A percentile compares a stretch with the other conserved stretches of the same genome.
Conservation (phyloP, 2,329 filamentous ascomycete species). For the Lasiodiplodia gonubiensis region DNA sequence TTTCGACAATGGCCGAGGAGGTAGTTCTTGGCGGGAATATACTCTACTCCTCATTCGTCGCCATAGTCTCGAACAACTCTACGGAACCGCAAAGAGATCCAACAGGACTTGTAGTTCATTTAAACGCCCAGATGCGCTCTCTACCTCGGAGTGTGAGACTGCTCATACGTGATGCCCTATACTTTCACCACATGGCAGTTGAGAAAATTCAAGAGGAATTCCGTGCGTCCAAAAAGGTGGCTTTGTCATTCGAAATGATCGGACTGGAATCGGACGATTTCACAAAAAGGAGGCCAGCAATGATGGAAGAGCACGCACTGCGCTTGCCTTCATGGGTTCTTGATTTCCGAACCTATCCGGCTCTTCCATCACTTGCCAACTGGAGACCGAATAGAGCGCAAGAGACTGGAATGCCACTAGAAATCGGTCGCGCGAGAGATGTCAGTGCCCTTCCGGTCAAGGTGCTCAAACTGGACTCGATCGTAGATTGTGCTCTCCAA, state of each 20-base stretch:
- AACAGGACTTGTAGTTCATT: background rate
- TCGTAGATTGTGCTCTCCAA: background rate
- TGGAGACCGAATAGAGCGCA: background rate
- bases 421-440: background rate
- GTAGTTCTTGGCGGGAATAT: background rate
- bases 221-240: background rate
- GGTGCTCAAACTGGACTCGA: background rate
- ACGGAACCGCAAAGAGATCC: too few species aligned
- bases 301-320: background rate
- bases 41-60: background rate
- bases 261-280: background rate
- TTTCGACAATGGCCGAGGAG: background rate
- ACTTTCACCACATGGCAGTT: background rate
- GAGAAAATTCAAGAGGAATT: background rate
- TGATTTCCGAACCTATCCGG: background rate
- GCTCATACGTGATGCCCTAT: background rate
- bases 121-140: background rate
- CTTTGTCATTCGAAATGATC: background rate
- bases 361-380: background rate
- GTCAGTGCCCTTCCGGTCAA: background rate
- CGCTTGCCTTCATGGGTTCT: background rate
- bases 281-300: background rate
- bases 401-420: background rate
- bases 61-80: background rate
- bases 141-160: background rate